Base-by-base conservation (phyloP, 2,329 filamentous ascomycete genomes). In the Rhytidhysteron rufulum region DNA sequence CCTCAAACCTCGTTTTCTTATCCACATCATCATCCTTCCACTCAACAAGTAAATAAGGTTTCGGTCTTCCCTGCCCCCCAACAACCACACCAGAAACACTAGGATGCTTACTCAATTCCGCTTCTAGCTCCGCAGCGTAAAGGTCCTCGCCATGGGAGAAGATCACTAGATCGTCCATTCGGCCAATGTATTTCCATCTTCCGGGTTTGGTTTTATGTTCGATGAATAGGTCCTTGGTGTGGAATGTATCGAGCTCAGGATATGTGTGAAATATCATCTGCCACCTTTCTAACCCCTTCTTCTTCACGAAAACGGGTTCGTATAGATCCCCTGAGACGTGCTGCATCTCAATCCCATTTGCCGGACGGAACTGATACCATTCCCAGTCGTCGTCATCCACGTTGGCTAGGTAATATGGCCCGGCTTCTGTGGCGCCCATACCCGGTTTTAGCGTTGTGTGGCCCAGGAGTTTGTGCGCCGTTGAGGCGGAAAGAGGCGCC, bases 101-200 rank as follows among this genome's bases (percentile, higher is more conserved):
- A 19, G 29, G 37, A 34, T 22, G 30, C n/a, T 22, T 24, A 9
- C 20, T 16, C 7, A 48, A 18, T 15, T 34, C 19, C 19, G 30
- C 40, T 21, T 44, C 33, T 7, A 44, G 11, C 3, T 27, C 22
- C 9, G 11, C 17, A 5, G 40, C 44, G 33, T 42, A 27, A 5
- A 76, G 48, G 51, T 77, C 77, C 55, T 75, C 71, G 20, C 73
- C 73, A 34, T 70, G 75, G 2, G 66, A 69, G 25, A 78, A 68
- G 11, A 77, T 72, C 13, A 77, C 69, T 32, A 77, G 57, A 44
- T 73, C 69, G 42, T 77, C 73, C 0, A 40, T 48, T n/a, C 59
- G 44, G 4, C 54, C 55, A 13, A 46, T n/a, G 15, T 47, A 45
- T n/a, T 48, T 39, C 50, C 54, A 60, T 16, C 45, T 39, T 16